Base-by-base conservation (phyloP, 192 early-diverging fungal genomes). In the Gaertneriomyces semiglobifer region DNA sequence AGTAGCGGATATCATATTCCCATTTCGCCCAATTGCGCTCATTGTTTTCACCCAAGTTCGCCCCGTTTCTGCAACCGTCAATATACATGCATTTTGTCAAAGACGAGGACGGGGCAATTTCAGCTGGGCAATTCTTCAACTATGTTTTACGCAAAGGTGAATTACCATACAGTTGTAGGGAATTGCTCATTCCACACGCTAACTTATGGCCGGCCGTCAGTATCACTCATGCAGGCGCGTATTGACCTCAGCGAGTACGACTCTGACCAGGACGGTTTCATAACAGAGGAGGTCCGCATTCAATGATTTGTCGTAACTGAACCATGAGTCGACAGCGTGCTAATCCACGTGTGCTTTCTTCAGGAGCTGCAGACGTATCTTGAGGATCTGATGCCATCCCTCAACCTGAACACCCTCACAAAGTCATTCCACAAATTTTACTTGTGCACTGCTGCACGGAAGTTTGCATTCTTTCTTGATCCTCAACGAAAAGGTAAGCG, bases 381-480 rank as follows among this genome's bases (percentile, higher is more conserved):
- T 43, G 60, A 58, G 40, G 82, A 84, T 59, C 44, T 84, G 63
- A 77, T 84, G 46, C 80, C 77, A 12, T 45, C 62, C 3, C 65
- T 82, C 10, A 65, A 81, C 56, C 68, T 84, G n/a, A 46, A 65
- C 3, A 50, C 50, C 20, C 53, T 79, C 44, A 70, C 40, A 40
- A 19, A 11, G 42, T 58, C 53, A 0, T 75, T 82, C 18, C 51
- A 70, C 18, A 75, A 70, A 58, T 79, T 79, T 45, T 85, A 85
- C 61, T 45, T 81, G 14, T 81, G 79, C 56, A 79, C 79, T 10
- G 74, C 79, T 2, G 56, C 65, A 7, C 58, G 81, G 10, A 84
- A 84, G 69, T 85, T 85, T 62, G 53, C 62, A 5, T 85, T 79
- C 60, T 85, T 81, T 68, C 56, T 84, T 20, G 83, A 85, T 72